Evolutionary conservation across 108 stramenopile species (phyloP).

Genomic region (Fistulifera solaris): DNA sequence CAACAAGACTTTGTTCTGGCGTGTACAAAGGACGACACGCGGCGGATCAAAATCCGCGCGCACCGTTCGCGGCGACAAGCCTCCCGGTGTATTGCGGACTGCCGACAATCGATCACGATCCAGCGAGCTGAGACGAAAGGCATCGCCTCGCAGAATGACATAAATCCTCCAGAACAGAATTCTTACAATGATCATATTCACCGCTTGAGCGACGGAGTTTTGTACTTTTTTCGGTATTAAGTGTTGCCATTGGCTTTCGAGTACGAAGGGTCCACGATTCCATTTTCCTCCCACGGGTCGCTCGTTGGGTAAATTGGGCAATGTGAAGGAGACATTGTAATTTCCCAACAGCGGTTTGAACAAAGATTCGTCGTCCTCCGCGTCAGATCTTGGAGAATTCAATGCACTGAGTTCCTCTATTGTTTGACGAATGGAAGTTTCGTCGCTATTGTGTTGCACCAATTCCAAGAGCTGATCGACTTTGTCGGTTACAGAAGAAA

Average conservation of each 20-base stretch:
- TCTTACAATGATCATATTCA: conserved; percentile 56
- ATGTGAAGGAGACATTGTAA: conserved; percentile 47
- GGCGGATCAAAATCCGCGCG: conserved; percentile 58
- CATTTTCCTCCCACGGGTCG: conserved; percentile 79
- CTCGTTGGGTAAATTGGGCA: conserved; percentile 32
- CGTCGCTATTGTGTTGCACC: too few species aligned
- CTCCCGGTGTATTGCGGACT: conserved; percentile 6
- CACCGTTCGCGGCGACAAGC: conserved; percentile 42
- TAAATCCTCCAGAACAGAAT: conserved; percentile 16
- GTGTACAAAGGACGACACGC: conserved; percentile 34
- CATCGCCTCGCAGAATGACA: conserved; percentile 65
- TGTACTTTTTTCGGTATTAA: conserved; percentile 32
- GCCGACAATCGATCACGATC: conserved; percentile 6
- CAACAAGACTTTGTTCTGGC: conserved; percentile 1
- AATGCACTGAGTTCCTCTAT: too few species aligned
- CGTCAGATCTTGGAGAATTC: neutral
- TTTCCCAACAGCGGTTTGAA: conserved; percentile 50
- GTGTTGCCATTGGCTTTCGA: conserved; percentile 55
- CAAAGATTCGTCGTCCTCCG: neutral
- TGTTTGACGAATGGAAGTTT: too few species aligned
- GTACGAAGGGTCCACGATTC: conserved; percentile 35
- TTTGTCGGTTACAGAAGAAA: too few species aligned
- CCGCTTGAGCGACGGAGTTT: conserved; percentile 39
- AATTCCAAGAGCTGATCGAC: too few species aligned
- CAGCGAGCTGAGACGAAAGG: conserved; percentile 31